These are phyloP conservation scores for Hypoxylon crocopeplum DNA, from an alignment of 495 filamentous ascomycete species.

Conservation along the genomic window DNA sequence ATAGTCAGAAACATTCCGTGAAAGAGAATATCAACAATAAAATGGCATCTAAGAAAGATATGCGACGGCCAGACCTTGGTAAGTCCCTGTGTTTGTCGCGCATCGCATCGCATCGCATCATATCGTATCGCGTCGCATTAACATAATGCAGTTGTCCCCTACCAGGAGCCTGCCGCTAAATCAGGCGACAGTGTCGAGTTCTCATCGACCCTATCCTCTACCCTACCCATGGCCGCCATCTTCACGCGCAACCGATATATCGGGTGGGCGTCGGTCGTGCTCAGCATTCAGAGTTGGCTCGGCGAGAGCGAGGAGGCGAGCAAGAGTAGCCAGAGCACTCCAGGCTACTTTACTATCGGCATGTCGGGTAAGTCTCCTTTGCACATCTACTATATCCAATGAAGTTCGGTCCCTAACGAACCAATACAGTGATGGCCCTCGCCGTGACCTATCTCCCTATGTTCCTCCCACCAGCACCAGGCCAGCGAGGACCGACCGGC, in stretches of 20 bases:
- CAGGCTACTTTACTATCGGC: slow-evolving; percentile 82
- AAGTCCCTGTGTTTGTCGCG: too few species aligned
- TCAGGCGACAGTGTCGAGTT: slow-evolving; percentile 52
- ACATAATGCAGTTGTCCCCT: slow-evolving; percentile 53
- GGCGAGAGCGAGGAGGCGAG: slow-evolving; percentile 77
- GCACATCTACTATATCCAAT: too few species aligned
- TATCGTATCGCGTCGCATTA: slow-evolving; percentile 7
- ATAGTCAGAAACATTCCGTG: not conserved
- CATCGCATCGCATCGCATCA: slow-evolving; percentile 22
- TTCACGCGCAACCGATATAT: slow-evolving; percentile 90
- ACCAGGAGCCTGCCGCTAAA: slow-evolving; percentile 55
- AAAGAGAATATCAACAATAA: not conserved
- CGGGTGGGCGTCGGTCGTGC: slow-evolving; percentile 85
- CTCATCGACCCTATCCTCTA: slow-evolving; percentile 76
- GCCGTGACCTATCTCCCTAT: slow-evolving; percentile 83
- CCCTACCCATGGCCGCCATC: slow-evolving; percentile 92
- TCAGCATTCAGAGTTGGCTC: slow-evolving; percentile 85
- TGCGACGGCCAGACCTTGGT: slow-evolving; percentile 86
- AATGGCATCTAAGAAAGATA: slow-evolving; percentile 84
- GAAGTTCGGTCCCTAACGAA: not conserved
- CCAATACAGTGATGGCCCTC: slow-evolving; percentile 73
- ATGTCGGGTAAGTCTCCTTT: slow-evolving; percentile 76
- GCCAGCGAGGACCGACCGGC: slow-evolving; percentile 37
- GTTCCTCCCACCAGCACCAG: slow-evolving; percentile 71
- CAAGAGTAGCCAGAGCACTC: slow-evolving; percentile 69